These are phyloP conservation scores for Dendrobium huoshanense DNA, from an alignment of 106 monocot species.

Conservation along the genomic window DNA sequence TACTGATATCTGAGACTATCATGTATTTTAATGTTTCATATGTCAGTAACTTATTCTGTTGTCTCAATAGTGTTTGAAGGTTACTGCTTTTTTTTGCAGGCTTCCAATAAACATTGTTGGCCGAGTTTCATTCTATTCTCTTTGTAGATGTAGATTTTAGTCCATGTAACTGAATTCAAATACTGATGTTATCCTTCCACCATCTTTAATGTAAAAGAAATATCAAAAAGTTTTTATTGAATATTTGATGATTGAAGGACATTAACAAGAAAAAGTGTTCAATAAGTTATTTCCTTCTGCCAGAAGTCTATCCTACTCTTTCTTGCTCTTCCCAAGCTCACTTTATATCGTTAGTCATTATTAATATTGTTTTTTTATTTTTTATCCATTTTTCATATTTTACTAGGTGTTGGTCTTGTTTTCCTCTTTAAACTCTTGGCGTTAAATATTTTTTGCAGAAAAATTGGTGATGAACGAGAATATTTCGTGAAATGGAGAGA, in stretches of 20 bases:
- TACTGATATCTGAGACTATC: background rate
- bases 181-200: background rate
- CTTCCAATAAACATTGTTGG: background rate
- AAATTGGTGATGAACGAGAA: constrained; percentile 49
- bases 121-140: background rate
- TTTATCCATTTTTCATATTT: background rate
- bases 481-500: constrained; percentile 99
- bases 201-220: background rate
- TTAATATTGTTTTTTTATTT: background rate
- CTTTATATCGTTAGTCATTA: background rate
- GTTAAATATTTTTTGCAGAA: constrained; percentile 38
- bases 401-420: background rate
- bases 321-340: background rate
- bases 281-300: background rate
- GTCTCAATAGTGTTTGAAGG: background rate
- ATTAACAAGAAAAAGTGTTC: background rate
- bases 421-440: background rate
- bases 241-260: background rate
- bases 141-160: background rate
- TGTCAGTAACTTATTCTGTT: background rate
- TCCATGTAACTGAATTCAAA: background rate
- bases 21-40: background rate
- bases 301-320: background rate
- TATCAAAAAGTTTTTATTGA: background rate
- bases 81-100: background rate